phyloP scores from a whole-genome alignment of 2,329 filamentous ascomycete species.

The Blastomyces silverae region DNA sequence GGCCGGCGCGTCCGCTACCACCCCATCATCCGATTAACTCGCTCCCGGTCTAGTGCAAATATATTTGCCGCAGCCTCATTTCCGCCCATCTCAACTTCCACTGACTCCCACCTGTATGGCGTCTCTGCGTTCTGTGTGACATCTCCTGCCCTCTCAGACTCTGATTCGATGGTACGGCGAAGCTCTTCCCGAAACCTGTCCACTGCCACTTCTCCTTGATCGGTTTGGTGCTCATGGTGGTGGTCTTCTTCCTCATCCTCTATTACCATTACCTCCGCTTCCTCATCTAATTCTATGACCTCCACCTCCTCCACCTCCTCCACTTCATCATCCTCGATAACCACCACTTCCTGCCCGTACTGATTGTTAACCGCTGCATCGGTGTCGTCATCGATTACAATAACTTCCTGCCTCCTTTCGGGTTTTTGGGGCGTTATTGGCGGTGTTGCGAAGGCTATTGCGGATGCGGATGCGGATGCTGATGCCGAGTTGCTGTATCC shows the following conservation, averaged over 20 bases:
- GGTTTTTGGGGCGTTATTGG: constrained; percentile 10
- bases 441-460: not conserved
- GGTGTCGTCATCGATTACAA: constrained; percentile 11
- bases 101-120: not conserved
- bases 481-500: constrained; percentile 9
- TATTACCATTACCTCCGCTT: not conserved
- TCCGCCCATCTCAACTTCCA: not conserved
- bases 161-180: not conserved
- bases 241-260: not conserved
- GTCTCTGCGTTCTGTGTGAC: not conserved
- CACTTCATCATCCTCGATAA: constrained; percentile 6
- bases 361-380: constrained; percentile 9
- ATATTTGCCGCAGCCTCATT: not conserved
- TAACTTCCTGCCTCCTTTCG: not conserved
- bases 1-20: not conserved
- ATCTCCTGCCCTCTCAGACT: not conserved
- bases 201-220: not conserved
- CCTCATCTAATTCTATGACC: not conserved
- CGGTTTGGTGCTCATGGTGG: not conserved
- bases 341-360: constrained; percentile 3
- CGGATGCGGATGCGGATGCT: not conserved
- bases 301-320: not conserved
- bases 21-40: constrained; percentile 10
- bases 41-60: constrained; percentile 2
- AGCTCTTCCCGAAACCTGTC: not conserved